These are phyloP conservation scores for Coemansia aciculifera DNA, from an alignment of 192 early-diverging fungal genomes.

Conservation along the genomic window DNA sequence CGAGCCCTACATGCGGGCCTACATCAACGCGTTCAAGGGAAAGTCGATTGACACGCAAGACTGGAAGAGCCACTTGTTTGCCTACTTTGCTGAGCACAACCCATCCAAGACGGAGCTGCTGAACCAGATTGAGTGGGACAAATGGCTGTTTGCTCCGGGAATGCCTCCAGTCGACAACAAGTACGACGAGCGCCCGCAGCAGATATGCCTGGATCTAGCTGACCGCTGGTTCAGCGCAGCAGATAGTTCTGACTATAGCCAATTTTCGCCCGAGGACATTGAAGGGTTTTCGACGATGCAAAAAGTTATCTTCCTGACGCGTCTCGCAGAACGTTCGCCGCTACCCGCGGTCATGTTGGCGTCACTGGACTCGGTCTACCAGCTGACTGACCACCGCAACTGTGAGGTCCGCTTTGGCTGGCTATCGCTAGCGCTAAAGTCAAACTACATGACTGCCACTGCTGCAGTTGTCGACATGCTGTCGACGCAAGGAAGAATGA, in stretches of 20 bases:
- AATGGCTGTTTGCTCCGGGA: conserved; percentile 84
- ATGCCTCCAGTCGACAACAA: conserved; percentile 87
- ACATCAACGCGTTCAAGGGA: conserved; percentile 82
- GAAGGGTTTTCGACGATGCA: conserved; percentile 73
- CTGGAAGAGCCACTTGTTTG: conserved; percentile 81
- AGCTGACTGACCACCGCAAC: conserved; percentile 71
- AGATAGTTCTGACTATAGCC: conserved; percentile 45
- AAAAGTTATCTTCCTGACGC: conserved; percentile 83
- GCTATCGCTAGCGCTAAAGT: conserved; percentile 78
- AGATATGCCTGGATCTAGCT: conserved; percentile 77
- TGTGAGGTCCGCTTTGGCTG: conserved; percentile 87
- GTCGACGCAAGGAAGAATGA: conserved; percentile 91
- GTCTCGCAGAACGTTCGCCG: conserved; percentile 63
- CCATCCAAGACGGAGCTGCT: conserved; percentile 70
- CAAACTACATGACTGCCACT: conserved; percentile 74
- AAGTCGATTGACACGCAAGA: conserved; percentile 86
- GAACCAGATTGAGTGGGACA: conserved; percentile 85
- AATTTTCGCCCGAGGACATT: conserved; percentile 66
- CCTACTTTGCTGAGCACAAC: conserved; percentile 69
- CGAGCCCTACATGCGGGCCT: conserved; percentile 79
- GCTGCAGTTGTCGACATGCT: conserved; percentile 78
- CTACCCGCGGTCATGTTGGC: conserved; percentile 63
- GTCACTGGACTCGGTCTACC: conserved; percentile 72
- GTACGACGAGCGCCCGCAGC: conserved; percentile 85
- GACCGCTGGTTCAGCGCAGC: conserved; percentile 71